Evolutionary conservation across 2,329 filamentous ascomycete genomes (phyloP).

Genomic region (Paracoccidioides brasiliensis): DNA sequence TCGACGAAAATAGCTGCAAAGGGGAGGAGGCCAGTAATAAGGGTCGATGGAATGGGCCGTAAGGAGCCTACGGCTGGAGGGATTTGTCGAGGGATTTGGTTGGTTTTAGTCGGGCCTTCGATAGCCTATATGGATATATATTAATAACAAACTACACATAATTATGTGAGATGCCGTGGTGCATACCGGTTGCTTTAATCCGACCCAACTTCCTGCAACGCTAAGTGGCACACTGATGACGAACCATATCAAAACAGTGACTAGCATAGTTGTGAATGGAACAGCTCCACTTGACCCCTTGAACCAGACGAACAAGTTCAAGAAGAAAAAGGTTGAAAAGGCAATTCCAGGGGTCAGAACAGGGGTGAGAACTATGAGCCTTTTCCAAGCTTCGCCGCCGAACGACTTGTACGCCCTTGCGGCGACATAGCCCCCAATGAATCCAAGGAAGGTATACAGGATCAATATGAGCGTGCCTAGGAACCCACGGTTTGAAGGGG

Average conservation of each 20-base stretch:
- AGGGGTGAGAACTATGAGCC: constrained; percentile 81
- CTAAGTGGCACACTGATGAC: constrained; percentile 88
- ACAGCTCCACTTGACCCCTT: constrained; percentile 86
- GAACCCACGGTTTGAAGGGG: constrained; percentile 87
- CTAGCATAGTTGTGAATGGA: constrained; percentile 92
- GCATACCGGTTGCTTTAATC: constrained; percentile 56
- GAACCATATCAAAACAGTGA: constrained; percentile 91
- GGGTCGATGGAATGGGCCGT: constrained; percentile 74
- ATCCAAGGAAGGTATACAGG: constrained; percentile 84
- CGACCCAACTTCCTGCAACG: constrained; percentile 80
- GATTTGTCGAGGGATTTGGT: constrained; percentile 96
- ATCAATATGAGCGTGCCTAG: constrained; percentile 87
- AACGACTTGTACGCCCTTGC: constrained; percentile 90
- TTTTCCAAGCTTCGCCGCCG: constrained; percentile 84
- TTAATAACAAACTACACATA: constrained; percentile 5
- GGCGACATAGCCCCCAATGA: constrained; percentile 81
- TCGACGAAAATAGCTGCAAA: constrained; percentile 97
- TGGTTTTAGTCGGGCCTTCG: constrained; percentile 76
- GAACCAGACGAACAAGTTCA: constrained; percentile 93
- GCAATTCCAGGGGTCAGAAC: constrained; percentile 74
- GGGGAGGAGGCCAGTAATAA: constrained; percentile 81
- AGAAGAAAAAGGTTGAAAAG: constrained; percentile 77
- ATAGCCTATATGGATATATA: constrained; percentile 37
- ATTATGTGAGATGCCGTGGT: neutral
- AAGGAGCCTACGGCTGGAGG: constrained; percentile 74